Base-by-base conservation (phyloP, 2,329 filamentous ascomycete genomes). In the Curvularia sp. region DNA sequence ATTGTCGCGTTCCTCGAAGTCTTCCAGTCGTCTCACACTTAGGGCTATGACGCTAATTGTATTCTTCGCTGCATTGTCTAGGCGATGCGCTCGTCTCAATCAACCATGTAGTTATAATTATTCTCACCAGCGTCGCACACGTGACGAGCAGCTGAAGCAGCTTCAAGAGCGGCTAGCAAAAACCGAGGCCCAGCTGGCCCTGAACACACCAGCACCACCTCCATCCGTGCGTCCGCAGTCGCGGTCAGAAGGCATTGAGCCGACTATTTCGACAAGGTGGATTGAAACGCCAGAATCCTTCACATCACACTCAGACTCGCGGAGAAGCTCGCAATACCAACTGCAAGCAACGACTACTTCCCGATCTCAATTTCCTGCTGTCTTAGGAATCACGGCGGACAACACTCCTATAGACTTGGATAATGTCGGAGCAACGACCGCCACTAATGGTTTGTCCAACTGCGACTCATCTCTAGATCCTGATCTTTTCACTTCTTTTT, bases 101-200 rank as follows among this genome's bases (percentile, higher is more conserved):
- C 49, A 43, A 43, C 38, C 26, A 2, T 52, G 38, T 26, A 30
- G 18, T 1, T 52, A 35, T n/a, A 48, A 52, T 18, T 38, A 33
- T 18, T 8, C 30, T 2, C 41, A 44, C 28, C 28, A 31, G 13
- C 28, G 26, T 46, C 50, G 50, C 28, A 46, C 41, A 53, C 50
- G 50, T 20, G 28, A 53, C 15, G 50, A 46, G 3, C 50, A 53
- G 15, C 41, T 53, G 13, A 44, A 35, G 5, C 50, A 53, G 9
- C 41, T 53, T 8, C 41, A 46, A 20, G 50, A 53, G 41, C 50
- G 50, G 18, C 10, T 53, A 9, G 50, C 39, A 9, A 44, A 20
- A 9, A 28, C 50, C 12, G 50, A 35, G 8, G 50, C 41, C 9
- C 50, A 53, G 30, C 41, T 53, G 1, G 41, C 41, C 20, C 8